Conservation (phyloP, 345 rosid genomes). For the Murraya koenigii region DNA sequence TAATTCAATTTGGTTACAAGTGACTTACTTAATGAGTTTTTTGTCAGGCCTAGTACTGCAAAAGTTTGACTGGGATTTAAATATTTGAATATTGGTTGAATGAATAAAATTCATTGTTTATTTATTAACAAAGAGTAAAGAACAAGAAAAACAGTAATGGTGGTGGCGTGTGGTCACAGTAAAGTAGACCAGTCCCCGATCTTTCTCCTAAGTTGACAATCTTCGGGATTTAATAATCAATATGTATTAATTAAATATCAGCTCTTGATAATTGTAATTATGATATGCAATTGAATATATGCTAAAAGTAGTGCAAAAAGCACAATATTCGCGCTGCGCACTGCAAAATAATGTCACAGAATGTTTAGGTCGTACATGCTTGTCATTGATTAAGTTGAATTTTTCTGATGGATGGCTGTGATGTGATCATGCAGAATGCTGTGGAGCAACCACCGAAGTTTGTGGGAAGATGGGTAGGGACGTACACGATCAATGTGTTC, state of each 20-base stretch:
- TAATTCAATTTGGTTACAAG: no score
- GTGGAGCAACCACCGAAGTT: conserved; percentile 84
- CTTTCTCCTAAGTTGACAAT: conserved; percentile 23
- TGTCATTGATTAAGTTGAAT: neutral
- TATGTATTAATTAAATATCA: neutral
- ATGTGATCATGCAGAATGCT: conserved; percentile 61
- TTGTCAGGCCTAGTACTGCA: neutral
- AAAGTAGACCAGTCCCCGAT: conserved; percentile 36
- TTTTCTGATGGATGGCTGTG: conserved; percentile 18
- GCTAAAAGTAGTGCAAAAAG: neutral
- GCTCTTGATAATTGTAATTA: neutral
- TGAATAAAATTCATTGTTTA: neutral
- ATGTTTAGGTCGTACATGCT: neutral
- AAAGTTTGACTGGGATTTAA: conserved; percentile 18
- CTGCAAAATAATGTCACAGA: conserved; percentile 5
- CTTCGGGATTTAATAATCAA: conserved; percentile 6
- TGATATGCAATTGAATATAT: neutral
- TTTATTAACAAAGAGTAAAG: conserved; percentile 1
- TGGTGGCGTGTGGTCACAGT: conserved; percentile 37
- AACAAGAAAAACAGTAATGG: conserved; percentile 5
- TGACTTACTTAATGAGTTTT: neutral
- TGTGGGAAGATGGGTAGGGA: conserved; percentile 81
- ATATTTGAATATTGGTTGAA: neutral
- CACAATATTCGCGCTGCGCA: conserved; percentile 22
- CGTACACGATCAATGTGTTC: conserved; percentile 69